phyloP scores from a whole-genome alignment of 345 rosid species.

The Eucalyptus virginea region DNA sequence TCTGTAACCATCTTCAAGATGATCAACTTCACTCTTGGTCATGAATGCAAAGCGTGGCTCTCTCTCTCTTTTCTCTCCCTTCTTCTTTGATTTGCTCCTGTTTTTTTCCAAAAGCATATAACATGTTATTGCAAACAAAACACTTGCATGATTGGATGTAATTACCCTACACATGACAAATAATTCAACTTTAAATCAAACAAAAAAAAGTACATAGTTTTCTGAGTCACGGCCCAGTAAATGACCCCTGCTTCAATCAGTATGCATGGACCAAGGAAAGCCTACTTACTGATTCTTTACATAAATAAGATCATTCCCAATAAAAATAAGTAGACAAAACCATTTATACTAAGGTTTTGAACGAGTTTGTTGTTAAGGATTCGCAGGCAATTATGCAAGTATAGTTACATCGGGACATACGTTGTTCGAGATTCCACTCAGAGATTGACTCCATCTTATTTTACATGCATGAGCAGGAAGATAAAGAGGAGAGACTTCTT shows the following conservation, averaged over 20 bases:
- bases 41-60: slow-evolving; percentile 74
- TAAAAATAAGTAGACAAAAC: not conserved
- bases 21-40: slow-evolving; percentile 81
- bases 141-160: not conserved
- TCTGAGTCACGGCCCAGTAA: not conserved
- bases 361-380: not conserved
- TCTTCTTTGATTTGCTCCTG: slow-evolving; percentile 45
- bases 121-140: not conserved
- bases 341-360: not conserved
- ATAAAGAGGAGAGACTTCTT: not conserved
- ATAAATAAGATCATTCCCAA: not conserved
- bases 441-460: not conserved
- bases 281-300: not conserved
- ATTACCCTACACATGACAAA: not conserved
- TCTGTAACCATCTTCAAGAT: slow-evolving; percentile 83
- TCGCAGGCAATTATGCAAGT: not conserved
- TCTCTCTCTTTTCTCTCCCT: slow-evolving; percentile 42
- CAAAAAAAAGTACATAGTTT: not conserved
- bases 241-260: not conserved
- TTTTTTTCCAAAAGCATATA: not conserved
- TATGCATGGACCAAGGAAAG: not conserved
- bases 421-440: too few species aligned
- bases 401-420: too few species aligned
- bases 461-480: not conserved
- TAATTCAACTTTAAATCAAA: not conserved